phyloP scores from a whole-genome alignment of 371 early-diverging fungal species.

The Mucor irregularis region DNA sequence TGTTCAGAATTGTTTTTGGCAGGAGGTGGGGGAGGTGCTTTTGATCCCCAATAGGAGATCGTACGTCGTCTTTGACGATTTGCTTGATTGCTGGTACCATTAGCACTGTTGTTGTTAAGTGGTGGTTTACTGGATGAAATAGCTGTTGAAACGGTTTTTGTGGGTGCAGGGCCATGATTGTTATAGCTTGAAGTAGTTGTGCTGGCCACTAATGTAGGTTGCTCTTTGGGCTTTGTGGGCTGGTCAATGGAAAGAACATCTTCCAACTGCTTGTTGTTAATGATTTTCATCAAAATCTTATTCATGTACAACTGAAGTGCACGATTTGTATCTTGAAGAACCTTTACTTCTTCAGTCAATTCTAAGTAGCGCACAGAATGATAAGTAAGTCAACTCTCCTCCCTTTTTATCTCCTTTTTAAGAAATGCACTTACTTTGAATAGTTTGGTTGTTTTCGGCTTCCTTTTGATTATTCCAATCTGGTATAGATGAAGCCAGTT shows the following conservation, averaged over 20 bases:
- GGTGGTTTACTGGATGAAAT: background rate
- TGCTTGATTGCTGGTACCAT: background rate
- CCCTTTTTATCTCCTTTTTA: background rate
- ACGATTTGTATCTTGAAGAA: conserved; percentile 46
- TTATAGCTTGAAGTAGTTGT: background rate
- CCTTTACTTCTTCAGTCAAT: conserved; percentile 46
- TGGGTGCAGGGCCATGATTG: conserved; percentile 30
- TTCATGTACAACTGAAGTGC: conserved; percentile 54
- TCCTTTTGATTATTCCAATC: conserved; percentile 26
- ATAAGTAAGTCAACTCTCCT: background rate
- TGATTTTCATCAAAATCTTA: conserved; percentile 52
- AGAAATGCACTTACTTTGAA: conserved; percentile 24
- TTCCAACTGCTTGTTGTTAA: conserved; percentile 46
- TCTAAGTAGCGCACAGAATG: conserved; percentile 16
- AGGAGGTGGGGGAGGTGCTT: conserved; percentile 10
- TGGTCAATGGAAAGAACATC: conserved; percentile 54
- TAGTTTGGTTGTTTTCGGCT: conserved; percentile 12
- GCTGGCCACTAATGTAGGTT: background rate
- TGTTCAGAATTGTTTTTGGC: background rate
- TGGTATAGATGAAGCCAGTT: conserved; percentile 46
- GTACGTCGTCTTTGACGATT: conserved; percentile 45
- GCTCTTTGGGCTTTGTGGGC: conserved; percentile 25
- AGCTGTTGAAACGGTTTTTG: conserved; percentile 32
- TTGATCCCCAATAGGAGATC: conserved; percentile 50
- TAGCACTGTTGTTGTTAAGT: background rate